Percentiles rank a stretch among this genome's conserved stretches.
Evolutionary conservation across 2,329 filamentous ascomycete species (phyloP).

Genomic region (Teratosphaeria gauchensis): DNA sequence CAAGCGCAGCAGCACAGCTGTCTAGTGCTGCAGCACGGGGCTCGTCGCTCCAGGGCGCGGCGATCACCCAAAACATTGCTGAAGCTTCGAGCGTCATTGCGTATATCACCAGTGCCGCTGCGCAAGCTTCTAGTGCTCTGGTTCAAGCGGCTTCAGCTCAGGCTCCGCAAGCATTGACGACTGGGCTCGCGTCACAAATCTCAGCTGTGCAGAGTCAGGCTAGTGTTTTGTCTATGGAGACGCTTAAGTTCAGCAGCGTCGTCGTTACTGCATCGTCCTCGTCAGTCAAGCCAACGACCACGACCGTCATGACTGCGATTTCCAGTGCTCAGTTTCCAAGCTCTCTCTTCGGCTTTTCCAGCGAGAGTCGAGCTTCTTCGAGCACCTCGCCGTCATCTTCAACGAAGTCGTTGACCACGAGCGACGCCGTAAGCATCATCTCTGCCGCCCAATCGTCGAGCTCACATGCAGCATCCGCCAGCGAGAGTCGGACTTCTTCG

Average conservation of each 20-base stretch:
- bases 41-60: background rate
- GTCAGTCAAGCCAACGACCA: too few relatives aligned
- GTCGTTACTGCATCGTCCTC: background rate
- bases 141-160: background rate
- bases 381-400: too few relatives aligned
- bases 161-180: background rate
- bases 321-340: background rate
- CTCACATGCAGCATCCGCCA: too few relatives aligned
- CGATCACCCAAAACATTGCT: background rate
- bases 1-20: background rate
- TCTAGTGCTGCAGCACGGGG: background rate
- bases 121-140: background rate
- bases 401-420: too few relatives aligned
- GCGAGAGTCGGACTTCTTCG: too few relatives aligned
- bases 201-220: background rate
- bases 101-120: background rate
- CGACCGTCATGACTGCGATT: background rate
- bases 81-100: background rate
- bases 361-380: background rate
- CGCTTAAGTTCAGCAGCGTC: background rate
- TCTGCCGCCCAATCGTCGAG: too few relatives aligned
- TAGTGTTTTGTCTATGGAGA: background rate
- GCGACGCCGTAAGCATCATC: too few relatives aligned
- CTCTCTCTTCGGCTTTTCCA: background rate
- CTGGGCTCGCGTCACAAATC: background rate